A percentile compares a stretch with the other conserved stretches of the same genome.
phyloP scores from a whole-genome alignment of 257 asterid genomes.

The Gentiana straminea region DNA sequence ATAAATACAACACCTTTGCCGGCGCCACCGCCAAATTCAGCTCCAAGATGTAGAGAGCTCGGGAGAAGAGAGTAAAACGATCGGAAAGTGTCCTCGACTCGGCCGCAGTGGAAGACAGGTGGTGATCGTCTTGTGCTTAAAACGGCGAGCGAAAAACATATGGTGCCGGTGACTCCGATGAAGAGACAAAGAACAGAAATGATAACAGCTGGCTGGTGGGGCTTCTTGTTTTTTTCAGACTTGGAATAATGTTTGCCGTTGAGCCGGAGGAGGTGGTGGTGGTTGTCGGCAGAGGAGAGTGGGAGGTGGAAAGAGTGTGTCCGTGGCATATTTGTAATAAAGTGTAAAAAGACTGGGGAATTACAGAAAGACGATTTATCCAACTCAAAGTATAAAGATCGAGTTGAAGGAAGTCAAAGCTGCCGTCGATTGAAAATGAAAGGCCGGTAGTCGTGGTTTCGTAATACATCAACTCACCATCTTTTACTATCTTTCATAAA shows the following conservation, averaged over 20 bases:
- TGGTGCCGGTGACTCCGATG: slow-evolving; percentile 13
- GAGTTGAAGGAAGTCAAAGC: too few species aligned
- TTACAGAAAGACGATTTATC: too few species aligned
- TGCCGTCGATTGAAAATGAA: too few species aligned
- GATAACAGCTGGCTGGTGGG: slow-evolving; percentile 1
- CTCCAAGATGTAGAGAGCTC: slow-evolving; percentile 10
- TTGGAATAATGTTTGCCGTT: slow-evolving; percentile 8
- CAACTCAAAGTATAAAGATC: too few species aligned
- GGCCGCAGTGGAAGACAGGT: slow-evolving; percentile 14
- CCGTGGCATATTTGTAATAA: slow-evolving; percentile 10
- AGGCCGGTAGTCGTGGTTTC: too few species aligned
- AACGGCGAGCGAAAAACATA: slow-evolving; percentile 7
- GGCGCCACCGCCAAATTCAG: slow-evolving; percentile 2
- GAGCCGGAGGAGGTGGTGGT: not conserved
- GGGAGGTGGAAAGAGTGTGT: slow-evolving; percentile 2
- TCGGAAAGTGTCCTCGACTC: slow-evolving; percentile 14
- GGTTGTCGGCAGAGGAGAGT: slow-evolving; percentile 7
- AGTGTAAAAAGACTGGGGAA: too few species aligned
- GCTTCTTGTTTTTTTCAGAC: slow-evolving; percentile 13
- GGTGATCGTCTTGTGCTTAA: slow-evolving; percentile 5
- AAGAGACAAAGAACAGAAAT: slow-evolving; percentile 11
- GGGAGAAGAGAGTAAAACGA: slow-evolving; percentile 13
- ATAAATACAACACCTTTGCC: too few species aligned
- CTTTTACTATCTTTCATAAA: too few species aligned
- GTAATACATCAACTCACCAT: too few species aligned